Conservation (phyloP, 2,329 filamentous ascomycete species). For the Colletotrichum sp. region DNA sequence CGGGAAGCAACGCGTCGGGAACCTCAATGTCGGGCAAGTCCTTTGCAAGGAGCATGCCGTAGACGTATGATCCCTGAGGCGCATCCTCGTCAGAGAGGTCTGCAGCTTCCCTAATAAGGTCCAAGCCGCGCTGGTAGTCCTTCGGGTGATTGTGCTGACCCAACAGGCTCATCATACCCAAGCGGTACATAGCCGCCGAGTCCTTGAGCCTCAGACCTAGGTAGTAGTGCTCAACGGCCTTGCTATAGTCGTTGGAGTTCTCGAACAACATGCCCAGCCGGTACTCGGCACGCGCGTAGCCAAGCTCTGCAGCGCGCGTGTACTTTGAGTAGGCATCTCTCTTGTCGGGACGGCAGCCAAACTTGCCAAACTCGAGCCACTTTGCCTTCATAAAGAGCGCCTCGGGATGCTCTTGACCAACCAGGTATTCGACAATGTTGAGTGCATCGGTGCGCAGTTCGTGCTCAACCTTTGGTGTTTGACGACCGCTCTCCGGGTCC, state of each 20-base stretch:
- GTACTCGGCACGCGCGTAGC: constrained; percentile 90
- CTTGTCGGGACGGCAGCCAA: constrained; percentile 88
- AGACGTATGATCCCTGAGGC: constrained; percentile 92
- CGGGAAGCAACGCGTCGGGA: constrained; percentile 71
- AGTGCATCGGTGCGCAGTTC: constrained; percentile 87
- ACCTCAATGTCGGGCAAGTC: constrained; percentile 91
- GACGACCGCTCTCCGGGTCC: constrained; percentile 54
- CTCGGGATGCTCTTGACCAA: constrained; percentile 90
- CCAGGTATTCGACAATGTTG: constrained; percentile 89
- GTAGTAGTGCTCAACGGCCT: constrained; percentile 90
- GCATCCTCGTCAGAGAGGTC: constrained; percentile 94
- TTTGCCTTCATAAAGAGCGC: constrained; percentile 94
- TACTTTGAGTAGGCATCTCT: constrained; percentile 93
- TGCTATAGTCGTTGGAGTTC: constrained; percentile 88
- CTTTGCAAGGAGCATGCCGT: constrained; percentile 90
- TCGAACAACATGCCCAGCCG: constrained; percentile 99
- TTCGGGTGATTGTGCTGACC: constrained; percentile 91
- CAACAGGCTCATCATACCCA: constrained; percentile 97
- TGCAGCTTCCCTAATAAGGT: constrained; percentile 83
- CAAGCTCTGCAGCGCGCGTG: constrained; percentile 81
- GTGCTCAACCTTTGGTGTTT: constrained; percentile 87
- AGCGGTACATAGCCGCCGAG: constrained; percentile 82
- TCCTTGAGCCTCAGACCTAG: constrained; percentile 80
- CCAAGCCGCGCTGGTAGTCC: constrained; percentile 77
- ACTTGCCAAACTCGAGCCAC: constrained; percentile 98